Percentiles rank a stretch among this genome's conserved stretches.
Conservation (phyloP, 2,329 filamentous ascomycete genomes). For the Metarhizium rileyi region DNA sequence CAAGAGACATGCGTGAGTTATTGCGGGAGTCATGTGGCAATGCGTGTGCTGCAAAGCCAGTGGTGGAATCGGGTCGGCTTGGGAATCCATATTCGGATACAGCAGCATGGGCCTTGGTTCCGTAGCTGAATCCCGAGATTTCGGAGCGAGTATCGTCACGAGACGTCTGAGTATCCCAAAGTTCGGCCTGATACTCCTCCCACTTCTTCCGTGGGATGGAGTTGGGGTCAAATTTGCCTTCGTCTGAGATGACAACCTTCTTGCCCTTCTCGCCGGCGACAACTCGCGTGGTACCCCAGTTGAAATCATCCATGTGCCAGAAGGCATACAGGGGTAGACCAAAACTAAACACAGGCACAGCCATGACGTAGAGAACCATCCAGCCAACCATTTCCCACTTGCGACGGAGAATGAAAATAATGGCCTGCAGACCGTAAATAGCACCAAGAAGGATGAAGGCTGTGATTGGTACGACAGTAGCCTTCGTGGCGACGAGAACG, state of each 20-base stretch:
- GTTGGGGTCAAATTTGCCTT: conserved; percentile 92
- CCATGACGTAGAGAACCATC: conserved; percentile 93
- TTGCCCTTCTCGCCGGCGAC: conserved; percentile 89
- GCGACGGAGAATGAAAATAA: conserved; percentile 91
- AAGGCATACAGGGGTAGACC: conserved; percentile 88
- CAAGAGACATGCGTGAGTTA: conserved; percentile 68
- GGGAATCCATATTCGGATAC: conserved; percentile 62
- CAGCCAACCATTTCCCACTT: conserved; percentile 99
- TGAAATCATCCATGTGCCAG: conserved; percentile 99
- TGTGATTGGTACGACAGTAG: conserved; percentile 64
- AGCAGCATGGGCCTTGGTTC: conserved; percentile 63
- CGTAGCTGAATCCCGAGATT: conserved; percentile 88
- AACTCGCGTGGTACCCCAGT: conserved; percentile 97
- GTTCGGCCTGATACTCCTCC: conserved; percentile 97
- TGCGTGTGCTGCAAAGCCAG: conserved; percentile 30
- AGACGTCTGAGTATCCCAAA: conserved; percentile 90
- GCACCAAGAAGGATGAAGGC: conserved; percentile 85
- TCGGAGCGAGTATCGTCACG: conserved; percentile 76
- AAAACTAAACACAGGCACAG: conserved; percentile 85
- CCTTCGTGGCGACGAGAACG: conserved; percentile 54
- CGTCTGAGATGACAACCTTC: conserved; percentile 87
- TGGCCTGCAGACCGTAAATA: conserved; percentile 94
- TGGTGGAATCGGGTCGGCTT: conserved; percentile 47
- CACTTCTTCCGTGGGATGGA: conserved; percentile 96
- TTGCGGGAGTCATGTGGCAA: conserved; percentile 36